Base-by-base conservation (phyloP, 2,329 filamentous ascomycete genomes). In the Tolypocladium nubicola region DNA sequence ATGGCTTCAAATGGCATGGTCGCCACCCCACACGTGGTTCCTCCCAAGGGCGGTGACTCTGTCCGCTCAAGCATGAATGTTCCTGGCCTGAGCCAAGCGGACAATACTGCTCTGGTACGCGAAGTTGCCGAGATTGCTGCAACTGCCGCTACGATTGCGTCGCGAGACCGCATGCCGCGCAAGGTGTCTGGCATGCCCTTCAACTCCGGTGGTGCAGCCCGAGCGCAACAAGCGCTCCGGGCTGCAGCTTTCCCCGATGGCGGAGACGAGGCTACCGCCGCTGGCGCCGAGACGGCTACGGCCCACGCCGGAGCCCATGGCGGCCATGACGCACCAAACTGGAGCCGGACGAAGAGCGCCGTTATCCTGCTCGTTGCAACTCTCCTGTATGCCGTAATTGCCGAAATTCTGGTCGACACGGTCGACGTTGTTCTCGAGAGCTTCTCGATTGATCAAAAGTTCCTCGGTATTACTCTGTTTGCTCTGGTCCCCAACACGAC, bases 311-410 rank as follows among this genome's bases (percentile, higher is more conserved):
- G 62, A 43, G 66, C 73, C 16, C 79, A 80, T 55, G 89, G 89
- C 52, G 92, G 93, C 1, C 95, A 99, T 66, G 94, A 99, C 71
- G 94, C 94, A n/a, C 94, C 94, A 5, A 99, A 99, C 70, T 99
- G 94, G 94, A 90, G 93, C 66, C 86, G 91, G 60, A 83, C 81
- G 56, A 97, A 97, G 81, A 96, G 90, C 77, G 82, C 90, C 2
- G 78, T 97, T 52, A 93, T 99, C 58, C 79, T 99, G 14, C 84
- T 97, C 63, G 87, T 84, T 1, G 93, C 95, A 3, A 99, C 94
- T 0, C 67, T 97, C 16, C 80, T 96, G 14, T 99, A 99, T 70
- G 94, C 95, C n/a, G 77, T 97, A 41, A 96, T 99, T 69, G 94
- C 94, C 9, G 94, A 99, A 72, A 97, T 99, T 56, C 76, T 99